Conservation (phyloP, 2,329 filamentous ascomycete genomes). For the Knoxdaviesia proteae region DNA sequence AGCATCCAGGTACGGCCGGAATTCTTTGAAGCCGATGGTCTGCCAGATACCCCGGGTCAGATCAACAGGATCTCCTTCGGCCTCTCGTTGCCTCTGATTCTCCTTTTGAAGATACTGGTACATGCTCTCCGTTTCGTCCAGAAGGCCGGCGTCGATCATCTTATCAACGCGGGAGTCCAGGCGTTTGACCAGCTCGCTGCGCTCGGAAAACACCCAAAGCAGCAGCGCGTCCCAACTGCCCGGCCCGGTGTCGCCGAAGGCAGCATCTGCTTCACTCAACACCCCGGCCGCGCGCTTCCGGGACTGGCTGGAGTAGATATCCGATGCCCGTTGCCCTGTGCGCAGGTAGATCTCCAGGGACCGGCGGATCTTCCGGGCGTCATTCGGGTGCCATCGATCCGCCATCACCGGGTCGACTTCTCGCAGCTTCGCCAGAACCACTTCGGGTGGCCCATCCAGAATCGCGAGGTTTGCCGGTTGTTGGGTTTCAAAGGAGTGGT, state of each 20-base stretch:
- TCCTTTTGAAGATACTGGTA: constrained; percentile 17
- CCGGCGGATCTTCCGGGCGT: constrained; percentile 70
- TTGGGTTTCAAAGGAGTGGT: constrained; percentile 8
- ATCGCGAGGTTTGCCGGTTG: constrained; percentile 36
- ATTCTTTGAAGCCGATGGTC: constrained; percentile 89
- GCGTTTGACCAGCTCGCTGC: constrained; percentile 43
- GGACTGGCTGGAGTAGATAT: constrained; percentile 68
- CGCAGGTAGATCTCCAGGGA: constrained; percentile 79
- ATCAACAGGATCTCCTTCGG: constrained; percentile 37
- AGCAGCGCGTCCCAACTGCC: constrained; percentile 39
- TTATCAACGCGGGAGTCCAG: constrained; percentile 62
- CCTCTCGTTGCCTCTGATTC: constrained; percentile 7
- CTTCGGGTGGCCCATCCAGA: constrained; percentile 47
- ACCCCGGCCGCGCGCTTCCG: constrained; percentile 14
- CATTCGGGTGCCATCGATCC: constrained; percentile 80
- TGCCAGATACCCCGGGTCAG: constrained; percentile 78
- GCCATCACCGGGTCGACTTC: constrained; percentile 84
- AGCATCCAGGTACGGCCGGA: constrained; percentile 47
- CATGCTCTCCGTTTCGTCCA: constrained; percentile 26
- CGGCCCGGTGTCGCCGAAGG: constrained; percentile 1
- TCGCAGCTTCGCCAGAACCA: constrained; percentile 49
- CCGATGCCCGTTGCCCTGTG: constrained; percentile 62
- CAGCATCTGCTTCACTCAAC: no score
- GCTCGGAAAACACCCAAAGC: constrained; percentile 72
- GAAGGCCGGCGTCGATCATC: constrained; percentile 46